Evolutionary conservation across 2,329 filamentous ascomycete species (phyloP).

Genomic region (Rhynchosporium secalis): DNA sequence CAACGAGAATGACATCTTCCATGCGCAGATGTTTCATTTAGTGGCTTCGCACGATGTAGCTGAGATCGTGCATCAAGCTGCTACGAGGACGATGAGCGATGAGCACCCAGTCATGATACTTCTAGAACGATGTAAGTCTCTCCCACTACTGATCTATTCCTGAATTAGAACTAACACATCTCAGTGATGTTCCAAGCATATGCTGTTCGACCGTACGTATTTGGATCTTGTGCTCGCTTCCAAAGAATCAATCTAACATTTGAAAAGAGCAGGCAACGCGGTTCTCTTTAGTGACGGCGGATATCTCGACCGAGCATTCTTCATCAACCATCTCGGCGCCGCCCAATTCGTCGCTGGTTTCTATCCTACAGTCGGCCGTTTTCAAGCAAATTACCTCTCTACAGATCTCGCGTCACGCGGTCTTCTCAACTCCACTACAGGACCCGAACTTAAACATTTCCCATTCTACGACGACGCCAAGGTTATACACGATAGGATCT

Average conservation of each 20-base stretch:
- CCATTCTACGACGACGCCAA: constrained; percentile 48
- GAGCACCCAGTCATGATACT: constrained; percentile 45
- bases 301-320: constrained; percentile 24
- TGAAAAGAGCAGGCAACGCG: constrained; percentile 13
- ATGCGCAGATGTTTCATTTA: constrained; percentile 47
- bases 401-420: constrained; percentile 44
- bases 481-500: constrained; percentile 42
- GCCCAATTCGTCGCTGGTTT: constrained; percentile 16
- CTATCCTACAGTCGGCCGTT: constrained; percentile 35
- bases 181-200: constrained; percentile 25
- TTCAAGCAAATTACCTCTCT: constrained; percentile 44
- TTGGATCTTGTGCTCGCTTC: background rate
- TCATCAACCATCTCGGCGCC: constrained; percentile 18
- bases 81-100: constrained; percentile 47
- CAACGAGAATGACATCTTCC: constrained; percentile 50
- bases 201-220: constrained; percentile 16
- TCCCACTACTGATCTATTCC: too few relatives aligned
- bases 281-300: constrained; percentile 25
- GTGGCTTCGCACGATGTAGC: constrained; percentile 46
- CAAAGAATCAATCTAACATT: background rate
- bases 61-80: constrained; percentile 48
- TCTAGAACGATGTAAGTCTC: constrained; percentile 19
- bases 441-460: constrained; percentile 44
- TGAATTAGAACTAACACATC: background rate
- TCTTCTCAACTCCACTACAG: constrained; percentile 42